These are phyloP conservation scores for Excoecaria agallocha DNA, from an alignment of 345 rosid species.

Conservation along the genomic window DNA sequence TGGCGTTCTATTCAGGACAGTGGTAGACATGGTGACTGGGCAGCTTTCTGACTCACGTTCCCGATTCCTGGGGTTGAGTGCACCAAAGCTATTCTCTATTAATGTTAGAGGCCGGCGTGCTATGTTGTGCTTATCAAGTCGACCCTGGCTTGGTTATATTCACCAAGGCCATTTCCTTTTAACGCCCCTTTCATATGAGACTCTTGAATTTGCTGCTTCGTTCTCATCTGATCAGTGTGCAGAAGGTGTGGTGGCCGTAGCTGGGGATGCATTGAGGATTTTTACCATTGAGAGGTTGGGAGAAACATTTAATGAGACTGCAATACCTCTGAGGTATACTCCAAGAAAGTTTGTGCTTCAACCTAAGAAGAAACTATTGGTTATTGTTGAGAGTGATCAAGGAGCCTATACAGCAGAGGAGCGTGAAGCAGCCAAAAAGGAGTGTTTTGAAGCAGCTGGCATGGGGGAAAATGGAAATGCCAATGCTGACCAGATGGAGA, in stretches of 20 bases:
- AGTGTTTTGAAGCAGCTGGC: slow-evolving; percentile 78
- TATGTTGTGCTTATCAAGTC: slow-evolving; percentile 93
- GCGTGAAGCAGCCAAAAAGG: slow-evolving; percentile 93
- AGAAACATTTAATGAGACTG: slow-evolving; percentile 90
- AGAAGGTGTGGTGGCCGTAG: slow-evolving; percentile 95
- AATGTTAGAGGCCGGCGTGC: slow-evolving; percentile 84
- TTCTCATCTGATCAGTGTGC: slow-evolving; percentile 99
- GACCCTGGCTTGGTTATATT: slow-evolving; percentile 98
- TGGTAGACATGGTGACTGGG: slow-evolving; percentile 98
- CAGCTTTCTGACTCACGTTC: slow-evolving; percentile 98
- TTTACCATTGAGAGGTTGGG: slow-evolving; percentile 93
- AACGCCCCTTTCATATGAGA: slow-evolving; percentile 93
- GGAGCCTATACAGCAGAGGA: slow-evolving; percentile 94
- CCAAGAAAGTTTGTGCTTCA: slow-evolving; percentile 92
- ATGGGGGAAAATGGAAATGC: slow-evolving; percentile 77
- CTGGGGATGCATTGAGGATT: slow-evolving; percentile 92
- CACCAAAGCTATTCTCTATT: slow-evolving; percentile 88
- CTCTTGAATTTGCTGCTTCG: slow-evolving; percentile 91
- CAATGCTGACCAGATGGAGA: slow-evolving; percentile 61
- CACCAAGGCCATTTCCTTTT: slow-evolving; percentile 92
- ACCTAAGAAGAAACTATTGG: slow-evolving; percentile 69
- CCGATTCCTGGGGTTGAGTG: slow-evolving; percentile 84
- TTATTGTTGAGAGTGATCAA: slow-evolving; percentile 93
- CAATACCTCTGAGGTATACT: slow-evolving; percentile 88
- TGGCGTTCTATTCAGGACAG: slow-evolving; percentile 91